Evolutionary conservation across 1,284 basidiomycete genomes (phyloP), one percentile per base, ranked within the genome.

Genomic region (Anthracocystis walkeri): DNA sequence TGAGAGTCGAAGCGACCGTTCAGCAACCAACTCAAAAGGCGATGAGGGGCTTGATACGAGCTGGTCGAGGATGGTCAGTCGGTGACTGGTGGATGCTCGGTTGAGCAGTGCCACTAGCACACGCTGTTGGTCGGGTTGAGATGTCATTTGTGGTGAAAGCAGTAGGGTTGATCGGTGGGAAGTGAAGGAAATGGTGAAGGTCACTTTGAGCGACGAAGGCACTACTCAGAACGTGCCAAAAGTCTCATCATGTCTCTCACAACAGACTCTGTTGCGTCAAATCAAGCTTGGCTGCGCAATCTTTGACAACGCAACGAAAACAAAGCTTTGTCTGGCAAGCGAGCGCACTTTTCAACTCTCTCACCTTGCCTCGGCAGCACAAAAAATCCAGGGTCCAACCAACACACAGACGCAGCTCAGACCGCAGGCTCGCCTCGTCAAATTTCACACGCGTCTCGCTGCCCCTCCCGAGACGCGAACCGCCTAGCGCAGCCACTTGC

Each of bases 1-100:
- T 0, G 40, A 27, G 20, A 79, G 50, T 7, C 56, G 44, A 21
- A 75, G 65, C 14, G 65, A 38, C 6, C 69, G 64, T 20, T 77
- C 71, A 6, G 66, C 66, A 7, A 77, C 41, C 18, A 80, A 56
- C 45, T 64, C 58, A 50, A 81, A 72, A 4, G 52, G 50, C 45
- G 54, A 62, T 25, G 58, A 31, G 3, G 46, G 20, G 16, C 20
- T 41, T 0, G 56, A 49, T 3, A 44, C 46, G 31, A 64, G 66
- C 14, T 29, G 40, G 35, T 41, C 31, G 29, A 69, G 51, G 46
- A 69, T 63, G 42, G 45, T 20, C 2, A 58, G 40, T 10, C 65
- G 60, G 20, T 58, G 59, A 7, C n/a, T 54, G 56, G 55, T 68
- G 55, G 59, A 58, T 29, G 65, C 59, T 50, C 46, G 49, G n/a